Evolutionary conservation across 2,329 filamentous ascomycete genomes (phyloP), one percentile per base, ranked within the genome.

Genomic region (Trichoderma sp.): DNA sequence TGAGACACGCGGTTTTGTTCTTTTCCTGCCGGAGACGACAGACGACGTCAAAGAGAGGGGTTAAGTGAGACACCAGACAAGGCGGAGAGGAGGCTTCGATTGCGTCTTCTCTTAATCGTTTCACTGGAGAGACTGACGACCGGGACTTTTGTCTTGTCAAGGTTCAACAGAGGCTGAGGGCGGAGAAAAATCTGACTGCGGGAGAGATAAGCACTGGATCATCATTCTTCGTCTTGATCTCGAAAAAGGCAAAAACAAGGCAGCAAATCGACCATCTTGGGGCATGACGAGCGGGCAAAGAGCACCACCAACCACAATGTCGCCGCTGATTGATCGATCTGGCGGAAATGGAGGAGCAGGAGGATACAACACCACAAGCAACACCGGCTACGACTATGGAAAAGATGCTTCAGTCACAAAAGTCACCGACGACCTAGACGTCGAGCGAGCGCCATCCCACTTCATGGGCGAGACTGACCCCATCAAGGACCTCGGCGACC

Each of bases 221-320:
- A 18, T 4, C 43, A 24, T 24, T 24, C 4, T 51, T 51, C 43
- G 9, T 51, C 43, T 51, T 21, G 63, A 14, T 18, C 28, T 7
- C 15, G 2, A 67, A 8, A 43, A n/a, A n/a, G 56, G 6, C 7
- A 43, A 14, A 26, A 7, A n/a, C n/a, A n/a, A n/a, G n/a, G n/a
- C 14, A 12, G 24, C 9, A 30, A 14, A 26, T 18, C 14, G 1
- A 39, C 0, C 4, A 30, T 28, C 8, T n/a, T 12, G 26, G 57
- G 67, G 67, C 21, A 70, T 70, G 67, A 62, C 67, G 57, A 62
- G 57, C 36, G 39, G 28, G 30, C 61, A 78, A 60, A 36, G 34
- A 18, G n/a, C 66, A 39, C 6, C 39, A 12, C 34, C 69, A 47
- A 66, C 30, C 69, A 21, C 21, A 24, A 71, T 71, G 69, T 71